phyloP scores from a whole-genome alignment of 495 filamentous ascomycete genomes.

The Trichoderma gamsii region DNA sequence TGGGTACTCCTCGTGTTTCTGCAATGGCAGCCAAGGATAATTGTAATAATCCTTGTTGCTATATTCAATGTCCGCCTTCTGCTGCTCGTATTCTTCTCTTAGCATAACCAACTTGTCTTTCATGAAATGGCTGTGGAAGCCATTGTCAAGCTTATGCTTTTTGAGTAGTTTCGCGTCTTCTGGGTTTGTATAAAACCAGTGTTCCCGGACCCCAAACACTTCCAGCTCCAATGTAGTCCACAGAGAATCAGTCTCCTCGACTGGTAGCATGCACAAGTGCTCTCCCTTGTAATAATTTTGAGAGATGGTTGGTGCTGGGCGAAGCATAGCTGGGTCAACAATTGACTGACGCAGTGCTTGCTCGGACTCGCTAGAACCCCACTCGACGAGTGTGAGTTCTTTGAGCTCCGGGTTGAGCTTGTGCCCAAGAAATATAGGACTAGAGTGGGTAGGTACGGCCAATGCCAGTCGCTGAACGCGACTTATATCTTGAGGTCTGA shows the following conservation, averaged over 20 bases:
- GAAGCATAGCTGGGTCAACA: background rate
- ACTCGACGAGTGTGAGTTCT: constrained; percentile 15
- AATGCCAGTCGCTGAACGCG: background rate
- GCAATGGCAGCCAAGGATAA: too few species aligned
- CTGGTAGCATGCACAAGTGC: background rate
- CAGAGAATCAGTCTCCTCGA: background rate
- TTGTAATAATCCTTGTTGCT: background rate
- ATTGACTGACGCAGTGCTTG: constrained; percentile 1
- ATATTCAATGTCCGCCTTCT: background rate
- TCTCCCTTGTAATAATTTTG: background rate
- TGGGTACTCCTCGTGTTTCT: too few species aligned
- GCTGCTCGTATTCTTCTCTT: background rate
- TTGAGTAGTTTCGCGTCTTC: background rate
- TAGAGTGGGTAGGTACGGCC: background rate
- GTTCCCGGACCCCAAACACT: background rate
- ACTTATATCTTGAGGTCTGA: background rate
- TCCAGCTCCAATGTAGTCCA: constrained; percentile 5
- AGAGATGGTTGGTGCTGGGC: background rate
- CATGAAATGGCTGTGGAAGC: background rate
- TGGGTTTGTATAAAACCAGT: background rate
- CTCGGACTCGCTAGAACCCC: background rate
- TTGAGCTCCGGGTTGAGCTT: constrained; percentile 16
- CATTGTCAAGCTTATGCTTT: background rate
- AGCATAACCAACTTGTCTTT: background rate
- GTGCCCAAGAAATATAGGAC: background rate